These are phyloP conservation scores for Canavalia ensiformis DNA, from an alignment of 306 rosid genomes.

Conservation along the genomic window DNA sequence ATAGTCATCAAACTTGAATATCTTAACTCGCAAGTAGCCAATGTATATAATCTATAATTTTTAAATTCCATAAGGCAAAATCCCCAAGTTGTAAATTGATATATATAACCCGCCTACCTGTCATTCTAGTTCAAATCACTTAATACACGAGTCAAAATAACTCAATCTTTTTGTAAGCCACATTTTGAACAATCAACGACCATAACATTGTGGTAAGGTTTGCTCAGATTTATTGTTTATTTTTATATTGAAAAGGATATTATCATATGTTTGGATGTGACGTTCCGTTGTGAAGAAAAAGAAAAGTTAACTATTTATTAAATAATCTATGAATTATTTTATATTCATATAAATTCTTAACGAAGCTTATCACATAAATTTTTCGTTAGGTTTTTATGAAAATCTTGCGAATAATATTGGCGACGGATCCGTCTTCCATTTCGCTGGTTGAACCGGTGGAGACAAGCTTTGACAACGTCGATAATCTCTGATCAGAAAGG, in stretches of 20 bases:
- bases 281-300: too few species aligned
- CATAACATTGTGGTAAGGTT: neutral
- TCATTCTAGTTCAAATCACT: neutral
- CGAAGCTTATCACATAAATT: neutral
- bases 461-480: neutral
- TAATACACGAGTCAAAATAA: neutral
- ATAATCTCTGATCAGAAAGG: neutral
- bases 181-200: neutral
- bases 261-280: neutral
- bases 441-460: neutral
- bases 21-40: neutral
- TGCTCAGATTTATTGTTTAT: neutral
- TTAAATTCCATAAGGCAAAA: neutral
- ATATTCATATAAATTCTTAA: neutral
- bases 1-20: neutral
- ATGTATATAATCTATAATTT: neutral
- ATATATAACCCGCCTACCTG: neutral
- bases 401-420: neutral
- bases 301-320: neutral
- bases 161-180: neutral
- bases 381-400: neutral
- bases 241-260: neutral
- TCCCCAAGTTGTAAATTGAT: neutral
- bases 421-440: neutral
- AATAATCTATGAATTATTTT: neutral